A percentile compares a stretch with the other conserved stretches of the same genome.
These are phyloP conservation scores for Aspergillus sojae DNA, from an alignment of 2,329 filamentous ascomycete species.

Conservation along the genomic window DNA sequence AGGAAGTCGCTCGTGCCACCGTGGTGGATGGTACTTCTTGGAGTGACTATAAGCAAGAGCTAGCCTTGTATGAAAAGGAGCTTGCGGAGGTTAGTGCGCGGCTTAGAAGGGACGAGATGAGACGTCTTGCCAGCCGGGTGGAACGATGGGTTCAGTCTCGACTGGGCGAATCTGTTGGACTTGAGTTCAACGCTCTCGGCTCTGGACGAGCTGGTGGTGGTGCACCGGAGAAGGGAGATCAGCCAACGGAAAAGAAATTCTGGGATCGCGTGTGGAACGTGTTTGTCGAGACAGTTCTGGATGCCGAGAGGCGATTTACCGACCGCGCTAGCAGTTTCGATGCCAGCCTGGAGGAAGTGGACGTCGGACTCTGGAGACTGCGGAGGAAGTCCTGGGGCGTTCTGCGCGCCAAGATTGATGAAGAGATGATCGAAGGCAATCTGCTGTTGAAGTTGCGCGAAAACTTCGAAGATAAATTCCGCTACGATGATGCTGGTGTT, in stretches of 20 bases:
- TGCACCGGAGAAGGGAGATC: constrained; percentile 76
- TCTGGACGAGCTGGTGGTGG: constrained; percentile 82
- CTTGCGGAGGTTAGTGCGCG: constrained; percentile 84
- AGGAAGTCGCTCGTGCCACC: constrained; percentile 72
- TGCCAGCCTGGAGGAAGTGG: constrained; percentile 86
- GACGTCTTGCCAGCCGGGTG: constrained; percentile 82
- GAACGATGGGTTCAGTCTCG: constrained; percentile 93
- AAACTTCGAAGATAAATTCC: constrained; percentile 99
- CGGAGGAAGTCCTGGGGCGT: constrained; percentile 94
- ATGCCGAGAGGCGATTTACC: constrained; percentile 82
- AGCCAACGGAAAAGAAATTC: constrained; percentile 77
- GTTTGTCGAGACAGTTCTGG: constrained; percentile 78
- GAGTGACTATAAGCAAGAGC: constrained; percentile 84
- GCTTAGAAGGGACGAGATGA: constrained; percentile 93
- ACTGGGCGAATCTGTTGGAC: constrained; percentile 80
- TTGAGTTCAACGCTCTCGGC: constrained; percentile 95
- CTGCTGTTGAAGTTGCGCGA: constrained; percentile 92
- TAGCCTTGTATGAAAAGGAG: constrained; percentile 82
- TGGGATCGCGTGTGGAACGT: constrained; percentile 95
- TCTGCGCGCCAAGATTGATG: constrained; percentile 85
- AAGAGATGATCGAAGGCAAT: constrained; percentile 98
- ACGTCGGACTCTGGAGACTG: constrained; percentile 88
- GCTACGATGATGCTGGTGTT: constrained; percentile 92
- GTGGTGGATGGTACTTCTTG: constrained; percentile 79
- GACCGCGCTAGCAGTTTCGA: constrained; percentile 92